Evolutionary conservation across 2,329 filamentous ascomycete genomes (phyloP), one percentile per base, ranked within the genome.

Genomic region (Trichoderma sp.): DNA sequence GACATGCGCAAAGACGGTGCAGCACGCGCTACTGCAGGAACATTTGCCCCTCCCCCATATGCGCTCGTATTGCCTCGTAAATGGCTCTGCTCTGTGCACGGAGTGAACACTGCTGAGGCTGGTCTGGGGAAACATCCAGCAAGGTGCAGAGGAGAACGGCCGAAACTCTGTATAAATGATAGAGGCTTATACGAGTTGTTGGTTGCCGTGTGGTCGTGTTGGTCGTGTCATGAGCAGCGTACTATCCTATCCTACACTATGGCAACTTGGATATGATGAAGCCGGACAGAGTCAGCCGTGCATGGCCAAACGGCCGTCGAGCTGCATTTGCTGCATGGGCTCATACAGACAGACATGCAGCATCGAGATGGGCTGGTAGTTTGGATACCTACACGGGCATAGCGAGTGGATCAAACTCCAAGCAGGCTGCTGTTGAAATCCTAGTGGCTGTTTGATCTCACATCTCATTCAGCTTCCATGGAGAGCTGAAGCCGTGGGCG

Each of bases 1-100:
- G 46, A 49, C 46, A 49, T 49, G 59, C 34, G 56, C 52, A 64
- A 54, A 51, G 59, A 30, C 34, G 14, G 26, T 46, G 59, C 55
- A 54, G 21, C 32, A 69, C 39, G 26, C 68, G 60, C 68, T 69
- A 69, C 68, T 69, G 68, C 68, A 69, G 68, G 68, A 69, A 69
- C 68, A 21, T 43, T 49, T 54, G 60, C 24, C 60, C 49, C 60
- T 37, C 51, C 49, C 60, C n/a, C 28, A 49, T 49, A 24, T 43
- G 39, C 8, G 39, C 39, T 43, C 39, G 39, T n/a, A 43, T 43
- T 43, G 39, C 39, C 39, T 43, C 39, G 39, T 18, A 43, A n/a
- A 43, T 10, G 32, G 32, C 46, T 49, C 43, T 49, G n/a, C 46
- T 49, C 46, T 13, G 28, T 21, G 26, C 55, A 21, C 16, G 4